A percentile compares a stretch with the other conserved stretches of the same genome.
Evolutionary conservation across 805 yeast species (phyloP).

Genomic region (Saccharomycopsis synnaedendra): DNA sequence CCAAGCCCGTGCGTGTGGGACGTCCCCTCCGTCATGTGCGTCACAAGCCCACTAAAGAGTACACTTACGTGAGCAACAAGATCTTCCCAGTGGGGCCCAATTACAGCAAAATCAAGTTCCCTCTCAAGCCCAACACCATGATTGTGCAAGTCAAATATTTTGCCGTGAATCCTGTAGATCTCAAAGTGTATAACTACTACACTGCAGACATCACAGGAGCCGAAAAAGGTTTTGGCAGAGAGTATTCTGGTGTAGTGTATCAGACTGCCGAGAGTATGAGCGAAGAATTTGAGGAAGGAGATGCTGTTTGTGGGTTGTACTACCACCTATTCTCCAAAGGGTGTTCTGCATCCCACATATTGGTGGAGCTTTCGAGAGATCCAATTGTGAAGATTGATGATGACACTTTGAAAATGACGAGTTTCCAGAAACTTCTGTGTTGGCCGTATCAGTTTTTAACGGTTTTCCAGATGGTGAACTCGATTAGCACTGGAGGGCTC

Average conservation of each 20-base stretch:
- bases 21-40: constrained; percentile 41
- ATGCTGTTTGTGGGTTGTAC: constrained; percentile 51
- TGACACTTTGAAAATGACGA: constrained; percentile 23
- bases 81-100: constrained; percentile 32
- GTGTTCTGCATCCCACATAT: constrained; percentile 42
- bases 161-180: constrained; percentile 56
- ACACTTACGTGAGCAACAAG: constrained; percentile 25
- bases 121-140: constrained; percentile 35
- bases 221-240: constrained; percentile 60
- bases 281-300: constrained; percentile 33
- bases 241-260: constrained; percentile 49
- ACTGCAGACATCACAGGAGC: constrained; percentile 37
- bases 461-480: constrained; percentile 37
- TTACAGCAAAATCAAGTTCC: constrained; percentile 40
- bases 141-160: constrained; percentile 49
- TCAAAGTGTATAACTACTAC: constrained; percentile 47
- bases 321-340: constrained; percentile 46
- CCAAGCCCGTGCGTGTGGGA: constrained; percentile 24
- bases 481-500: constrained; percentile 20
- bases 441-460: constrained; percentile 54
- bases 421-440: constrained; percentile 46
- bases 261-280: constrained; percentile 30
- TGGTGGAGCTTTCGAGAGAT: constrained; percentile 43
- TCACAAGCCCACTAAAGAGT: constrained; percentile 39
- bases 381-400: constrained; percentile 35